Conservation (phyloP, 2,329 filamentous ascomycete species). For the Arthrobotrys iridis region DNA sequence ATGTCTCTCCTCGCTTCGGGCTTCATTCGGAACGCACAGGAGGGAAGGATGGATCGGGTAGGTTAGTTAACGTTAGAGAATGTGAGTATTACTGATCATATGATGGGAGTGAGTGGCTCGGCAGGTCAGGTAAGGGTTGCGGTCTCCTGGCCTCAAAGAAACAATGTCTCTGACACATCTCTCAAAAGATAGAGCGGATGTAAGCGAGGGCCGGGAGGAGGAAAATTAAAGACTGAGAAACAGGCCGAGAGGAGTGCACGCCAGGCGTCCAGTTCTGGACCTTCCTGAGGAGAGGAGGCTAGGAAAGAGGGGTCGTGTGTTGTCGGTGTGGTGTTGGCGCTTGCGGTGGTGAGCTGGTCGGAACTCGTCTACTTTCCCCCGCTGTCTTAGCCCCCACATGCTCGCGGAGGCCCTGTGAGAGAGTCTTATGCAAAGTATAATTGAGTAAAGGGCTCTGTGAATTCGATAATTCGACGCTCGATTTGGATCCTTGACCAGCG, state of each 20-base stretch:
- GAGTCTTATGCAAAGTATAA: neutral
- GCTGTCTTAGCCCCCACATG: constrained; percentile 46
- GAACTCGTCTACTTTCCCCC: constrained; percentile 47
- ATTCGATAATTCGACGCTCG: neutral
- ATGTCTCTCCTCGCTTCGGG: constrained; percentile 14
- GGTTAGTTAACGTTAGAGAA: constrained; percentile 5
- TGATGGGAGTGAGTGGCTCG: constrained; percentile 31
- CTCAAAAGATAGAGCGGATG: constrained; percentile 10
- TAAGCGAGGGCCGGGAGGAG: constrained; percentile 21
- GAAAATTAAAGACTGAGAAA: neutral
- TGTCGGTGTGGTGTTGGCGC: constrained; percentile 43
- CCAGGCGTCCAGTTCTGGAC: constrained; percentile 15
- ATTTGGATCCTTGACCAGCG: constrained; percentile 26
- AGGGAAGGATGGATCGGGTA: neutral
- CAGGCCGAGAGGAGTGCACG: constrained; percentile 2
- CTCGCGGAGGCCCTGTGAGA: neutral
- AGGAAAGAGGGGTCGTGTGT: constrained; percentile 44
- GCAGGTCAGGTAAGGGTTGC: constrained; percentile 13
- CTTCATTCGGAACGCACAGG: constrained; percentile 29
- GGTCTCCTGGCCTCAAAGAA: constrained; percentile 16
- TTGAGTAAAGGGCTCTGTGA: constrained; percentile 11
- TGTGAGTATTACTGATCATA: constrained; percentile 44
- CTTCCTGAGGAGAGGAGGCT: constrained; percentile 23
- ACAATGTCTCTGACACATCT: constrained; percentile 33
- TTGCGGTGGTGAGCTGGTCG: constrained; percentile 31